Percentiles rank a stretch among this genome's conserved stretches.
Conservation (phyloP, 2,329 filamentous ascomycete genomes). For the Scleromitrula shiraiana region DNA sequence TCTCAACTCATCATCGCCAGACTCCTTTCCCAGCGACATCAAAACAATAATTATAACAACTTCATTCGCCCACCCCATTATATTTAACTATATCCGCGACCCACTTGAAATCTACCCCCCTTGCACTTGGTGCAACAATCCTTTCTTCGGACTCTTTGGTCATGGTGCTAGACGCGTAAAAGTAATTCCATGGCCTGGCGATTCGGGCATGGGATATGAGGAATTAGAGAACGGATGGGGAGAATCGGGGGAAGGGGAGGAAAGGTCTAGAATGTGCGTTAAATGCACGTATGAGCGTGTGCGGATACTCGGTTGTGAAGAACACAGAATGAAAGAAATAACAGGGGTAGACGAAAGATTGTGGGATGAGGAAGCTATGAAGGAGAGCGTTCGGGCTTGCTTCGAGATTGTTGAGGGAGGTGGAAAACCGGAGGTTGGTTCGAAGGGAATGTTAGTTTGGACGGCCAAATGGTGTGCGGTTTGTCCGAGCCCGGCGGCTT, state of each 20-base stretch:
- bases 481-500: conserved; percentile 18
- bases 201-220: conserved; percentile 14
- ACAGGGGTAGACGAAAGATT: conserved; percentile 11
- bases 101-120: conserved; percentile 4
- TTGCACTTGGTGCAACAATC: conserved; percentile 20
- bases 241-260: conserved; percentile 5
- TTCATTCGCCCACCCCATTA: conserved; percentile 24
- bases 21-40: background rate
- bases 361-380: conserved; percentile 9
- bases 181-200: conserved; percentile 12
- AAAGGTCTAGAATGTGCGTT: conserved; percentile 22
- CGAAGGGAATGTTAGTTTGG: conserved; percentile 9
- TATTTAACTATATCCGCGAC: conserved; percentile 22
- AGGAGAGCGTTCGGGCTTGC: conserved; percentile 9
- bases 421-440: background rate
- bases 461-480: conserved; percentile 21
- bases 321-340: conserved; percentile 12
- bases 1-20: background rate
- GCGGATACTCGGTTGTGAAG: conserved; percentile 15
- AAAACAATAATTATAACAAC: conserved; percentile 19
- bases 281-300: conserved; percentile 19
- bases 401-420: background rate
- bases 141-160: conserved; percentile 24
- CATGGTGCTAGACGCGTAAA: conserved; percentile 14
- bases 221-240: conserved; percentile 17